A percentile compares a stretch with the other conserved stretches of the same genome.
These are phyloP conservation scores for Mrakiaceae sp. DNA, from an alignment of 1,284 basidiomycete species.

Conservation along the genomic window DNA sequence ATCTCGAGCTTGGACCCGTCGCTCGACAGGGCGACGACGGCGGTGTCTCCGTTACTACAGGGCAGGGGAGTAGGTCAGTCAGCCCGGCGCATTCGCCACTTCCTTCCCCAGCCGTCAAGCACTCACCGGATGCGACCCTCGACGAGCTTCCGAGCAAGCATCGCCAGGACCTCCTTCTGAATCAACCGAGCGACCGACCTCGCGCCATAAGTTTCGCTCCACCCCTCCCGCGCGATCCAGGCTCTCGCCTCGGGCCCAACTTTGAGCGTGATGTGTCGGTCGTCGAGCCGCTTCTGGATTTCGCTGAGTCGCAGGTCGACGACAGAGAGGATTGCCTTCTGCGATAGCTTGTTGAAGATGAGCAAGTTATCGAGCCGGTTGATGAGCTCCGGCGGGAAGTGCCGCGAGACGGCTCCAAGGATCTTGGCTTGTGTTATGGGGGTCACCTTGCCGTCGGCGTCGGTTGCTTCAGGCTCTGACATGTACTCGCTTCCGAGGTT, in stretches of 20 bases:
- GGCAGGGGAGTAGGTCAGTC: background rate
- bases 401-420: constrained; percentile 58
- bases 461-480: constrained; percentile 53
- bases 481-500: constrained; percentile 74
- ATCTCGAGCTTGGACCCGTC: constrained; percentile 44
- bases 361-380: constrained; percentile 79
- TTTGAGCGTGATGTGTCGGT: constrained; percentile 58
- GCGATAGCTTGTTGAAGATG: constrained; percentile 80
- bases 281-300: constrained; percentile 53
- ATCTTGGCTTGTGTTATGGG: constrained; percentile 54
- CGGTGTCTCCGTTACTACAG: constrained; percentile 50
- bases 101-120: constrained; percentile 1
- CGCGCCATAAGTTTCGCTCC: constrained; percentile 74
- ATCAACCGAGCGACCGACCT: constrained; percentile 72
- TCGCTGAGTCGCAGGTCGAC: constrained; percentile 65
- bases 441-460: constrained; percentile 55
- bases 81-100: background rate
- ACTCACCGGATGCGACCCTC: constrained; percentile 59
- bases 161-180: constrained; percentile 62
- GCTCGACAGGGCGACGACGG: constrained; percentile 43
- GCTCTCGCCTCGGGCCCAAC: constrained; percentile 52
- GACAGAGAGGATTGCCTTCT: constrained; percentile 58
- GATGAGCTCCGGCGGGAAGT: constrained; percentile 82
- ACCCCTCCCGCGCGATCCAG: constrained; percentile 71
- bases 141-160: constrained; percentile 61